These are phyloP conservation scores for Atkinsonella texensis DNA, from an alignment of 2,329 filamentous ascomycete genomes.

Conservation along the genomic window DNA sequence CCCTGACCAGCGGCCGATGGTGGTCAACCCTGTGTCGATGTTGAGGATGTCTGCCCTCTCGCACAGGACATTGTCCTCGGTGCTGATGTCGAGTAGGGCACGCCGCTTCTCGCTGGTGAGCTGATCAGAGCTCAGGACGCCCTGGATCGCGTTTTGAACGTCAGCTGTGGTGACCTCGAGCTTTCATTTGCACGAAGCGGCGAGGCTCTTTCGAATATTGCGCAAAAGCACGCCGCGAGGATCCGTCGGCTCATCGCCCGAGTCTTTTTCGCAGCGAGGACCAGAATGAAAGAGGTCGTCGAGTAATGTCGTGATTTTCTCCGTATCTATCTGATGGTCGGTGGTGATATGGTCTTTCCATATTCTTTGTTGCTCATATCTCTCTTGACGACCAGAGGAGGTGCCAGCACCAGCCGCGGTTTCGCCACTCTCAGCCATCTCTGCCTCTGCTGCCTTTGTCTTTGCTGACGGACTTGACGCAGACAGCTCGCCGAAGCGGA, in stretches of 20 bases:
- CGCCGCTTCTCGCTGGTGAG: not conserved
- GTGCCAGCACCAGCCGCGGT: not conserved
- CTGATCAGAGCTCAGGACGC: not conserved
- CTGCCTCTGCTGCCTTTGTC: not conserved
- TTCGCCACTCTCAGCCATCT: not conserved
- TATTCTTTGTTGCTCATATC: not conserved
- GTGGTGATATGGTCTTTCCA: not conserved
- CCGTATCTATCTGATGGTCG: not conserved
- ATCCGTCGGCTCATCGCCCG: not conserved
- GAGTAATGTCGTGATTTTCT: not conserved
- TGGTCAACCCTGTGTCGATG: not conserved
- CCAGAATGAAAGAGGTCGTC: constrained; percentile 3
- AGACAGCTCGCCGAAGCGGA: not conserved
- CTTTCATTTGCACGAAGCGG: not conserved
- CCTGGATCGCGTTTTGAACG: not conserved
- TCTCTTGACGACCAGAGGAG: not conserved
- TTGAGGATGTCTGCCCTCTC: not conserved
- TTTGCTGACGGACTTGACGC: not conserved
- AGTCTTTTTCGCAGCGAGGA: not conserved
- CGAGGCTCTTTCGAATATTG: not conserved
- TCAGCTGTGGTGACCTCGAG: not conserved
- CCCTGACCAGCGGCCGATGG: not conserved
- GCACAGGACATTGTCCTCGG: not conserved
- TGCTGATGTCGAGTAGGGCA: not conserved
- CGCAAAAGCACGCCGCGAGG: not conserved